Evolutionary conservation across 352 stramenopile genomes (phyloP), one percentile per base, ranked within the genome.

Genomic region (Phytophthora europaea): DNA sequence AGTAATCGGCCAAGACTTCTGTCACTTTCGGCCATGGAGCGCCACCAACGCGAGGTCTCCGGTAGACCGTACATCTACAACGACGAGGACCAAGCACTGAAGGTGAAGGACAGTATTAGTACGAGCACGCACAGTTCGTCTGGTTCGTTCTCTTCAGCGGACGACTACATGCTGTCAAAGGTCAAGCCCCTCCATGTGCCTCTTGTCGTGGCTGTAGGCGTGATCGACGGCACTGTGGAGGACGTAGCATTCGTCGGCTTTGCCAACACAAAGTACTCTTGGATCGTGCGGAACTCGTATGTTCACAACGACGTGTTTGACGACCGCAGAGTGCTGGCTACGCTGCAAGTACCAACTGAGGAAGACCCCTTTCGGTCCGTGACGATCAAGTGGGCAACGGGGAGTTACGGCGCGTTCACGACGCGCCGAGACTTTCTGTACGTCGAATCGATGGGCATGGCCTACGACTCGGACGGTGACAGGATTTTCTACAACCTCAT

Each of bases 361-460:
- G 68, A 81, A 20, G 80, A 84, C 64, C 80, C 80, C 34, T 87
- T 79, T 52, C 77, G 77, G 28, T 87, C 75, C 23, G 52, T 83
- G 15, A 72, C 69, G 10, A 62, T 84, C 66, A 87, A 87, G 58
- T 84, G 74, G 76, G 55, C 70, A 12, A 71, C 65, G 16, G 67
- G 65, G 1, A 63, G 58, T 18, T 81, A 75, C 52, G 72, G 72
- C 4, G 23, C 76, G 20, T 83, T 83, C 66, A 58, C 76, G 9
- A 72, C 53, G 15, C 60, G 64, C 22, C 74, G 79, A 28, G 79
- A 85, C 68, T 74, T 82, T 20, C 23, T 85, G 36, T 79, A 84
- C 22, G 16, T 80, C 4, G 80, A 88, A 51, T 76, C 68, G 1
- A 84, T 80, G 38, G 80, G 80, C 40, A 73, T 83, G 65, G 65